These are phyloP conservation scores for Fusarium tuaranense DNA, from an alignment of 2,329 filamentous ascomycete species.

Conservation along the genomic window DNA sequence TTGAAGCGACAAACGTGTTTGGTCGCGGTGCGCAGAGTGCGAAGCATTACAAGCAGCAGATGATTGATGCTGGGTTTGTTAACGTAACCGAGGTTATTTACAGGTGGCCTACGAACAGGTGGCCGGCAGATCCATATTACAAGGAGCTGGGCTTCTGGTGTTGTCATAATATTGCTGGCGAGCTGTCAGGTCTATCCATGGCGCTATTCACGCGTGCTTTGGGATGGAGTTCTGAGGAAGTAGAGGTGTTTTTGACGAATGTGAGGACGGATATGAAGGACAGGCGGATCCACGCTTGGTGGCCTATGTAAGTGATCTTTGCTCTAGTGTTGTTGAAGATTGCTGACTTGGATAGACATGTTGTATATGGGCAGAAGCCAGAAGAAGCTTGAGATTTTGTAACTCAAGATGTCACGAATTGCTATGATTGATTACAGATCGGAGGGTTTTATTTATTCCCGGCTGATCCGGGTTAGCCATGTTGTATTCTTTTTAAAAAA, in stretches of 20 bases:
- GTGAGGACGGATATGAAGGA: constrained; percentile 51
- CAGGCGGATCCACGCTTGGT: constrained; percentile 51
- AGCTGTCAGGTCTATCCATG: constrained; percentile 52
- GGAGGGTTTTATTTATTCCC: background rate
- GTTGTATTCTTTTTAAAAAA: background rate
- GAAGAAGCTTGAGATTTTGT: constrained; percentile 2
- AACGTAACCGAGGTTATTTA: constrained; percentile 61
- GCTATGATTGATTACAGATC: background rate
- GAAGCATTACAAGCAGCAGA: constrained; percentile 48
- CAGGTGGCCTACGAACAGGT: constrained; percentile 63
- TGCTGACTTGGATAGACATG: constrained; percentile 31
- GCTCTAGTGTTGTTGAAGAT: rapidly evolving
- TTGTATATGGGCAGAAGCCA: constrained; percentile 43
- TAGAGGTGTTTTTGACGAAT: constrained; percentile 48
- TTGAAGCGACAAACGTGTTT: constrained; percentile 46
- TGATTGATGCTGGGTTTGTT: constrained; percentile 65
- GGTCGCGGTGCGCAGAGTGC: constrained; percentile 48
- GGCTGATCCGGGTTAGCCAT: background rate
- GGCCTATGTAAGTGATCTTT: constrained; percentile 49
- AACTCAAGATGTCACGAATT: background rate
- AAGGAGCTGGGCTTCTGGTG: constrained; percentile 62
- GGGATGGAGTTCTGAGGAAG: constrained; percentile 50
- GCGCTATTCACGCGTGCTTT: constrained; percentile 52
- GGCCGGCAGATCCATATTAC: constrained; percentile 62
- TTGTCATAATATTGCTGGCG: constrained; percentile 49